phyloP scores from a whole-genome alignment of 768 basidiomycete species.

The Mycena amicta region DNA sequence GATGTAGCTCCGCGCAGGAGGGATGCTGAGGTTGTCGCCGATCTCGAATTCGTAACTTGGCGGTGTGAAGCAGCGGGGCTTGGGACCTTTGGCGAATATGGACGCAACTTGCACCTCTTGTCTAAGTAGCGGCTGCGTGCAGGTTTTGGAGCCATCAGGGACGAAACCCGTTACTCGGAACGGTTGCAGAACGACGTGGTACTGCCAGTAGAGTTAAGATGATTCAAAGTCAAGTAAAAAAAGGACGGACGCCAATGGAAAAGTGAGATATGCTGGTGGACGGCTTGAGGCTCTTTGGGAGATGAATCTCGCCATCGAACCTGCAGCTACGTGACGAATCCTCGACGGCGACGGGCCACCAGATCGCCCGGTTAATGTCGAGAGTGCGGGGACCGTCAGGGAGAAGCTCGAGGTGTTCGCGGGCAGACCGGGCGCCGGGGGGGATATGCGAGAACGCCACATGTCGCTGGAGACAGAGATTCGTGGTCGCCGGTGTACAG shows the following conservation, averaged over 20 bases:
- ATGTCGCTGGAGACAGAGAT: constrained; percentile 17
- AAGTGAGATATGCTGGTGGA: constrained; percentile 18
- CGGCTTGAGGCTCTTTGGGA: constrained; percentile 22
- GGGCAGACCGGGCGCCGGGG: constrained; percentile 2
- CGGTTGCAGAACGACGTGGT: constrained; percentile 16
- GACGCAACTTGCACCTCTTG: constrained; percentile 23
- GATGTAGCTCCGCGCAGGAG: constrained; percentile 13
- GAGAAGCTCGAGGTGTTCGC: background rate
- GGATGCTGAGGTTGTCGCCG: constrained; percentile 14
- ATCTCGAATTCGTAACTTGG: constrained; percentile 18
- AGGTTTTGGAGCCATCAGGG: background rate
- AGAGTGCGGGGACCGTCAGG: constrained; percentile 5
- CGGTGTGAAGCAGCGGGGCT: constrained; percentile 15
- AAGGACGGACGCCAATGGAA: constrained; percentile 3
- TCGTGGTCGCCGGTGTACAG: constrained; percentile 15
- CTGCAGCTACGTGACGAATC: constrained; percentile 3
- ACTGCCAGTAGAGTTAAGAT: constrained; percentile 3
- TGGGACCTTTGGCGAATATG: constrained; percentile 21
- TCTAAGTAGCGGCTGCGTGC: background rate
- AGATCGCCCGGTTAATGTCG: constrained; percentile 18
- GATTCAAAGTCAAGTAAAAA: background rate
- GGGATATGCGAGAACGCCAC: constrained; percentile 1
- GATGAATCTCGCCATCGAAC: constrained; percentile 24
- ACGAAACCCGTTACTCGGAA: constrained; percentile 20
- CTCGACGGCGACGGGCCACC: constrained; percentile 20